Base-by-base conservation (phyloP, 1,284 basidiomycete genomes). In the Moesziomyces globuligerus region DNA sequence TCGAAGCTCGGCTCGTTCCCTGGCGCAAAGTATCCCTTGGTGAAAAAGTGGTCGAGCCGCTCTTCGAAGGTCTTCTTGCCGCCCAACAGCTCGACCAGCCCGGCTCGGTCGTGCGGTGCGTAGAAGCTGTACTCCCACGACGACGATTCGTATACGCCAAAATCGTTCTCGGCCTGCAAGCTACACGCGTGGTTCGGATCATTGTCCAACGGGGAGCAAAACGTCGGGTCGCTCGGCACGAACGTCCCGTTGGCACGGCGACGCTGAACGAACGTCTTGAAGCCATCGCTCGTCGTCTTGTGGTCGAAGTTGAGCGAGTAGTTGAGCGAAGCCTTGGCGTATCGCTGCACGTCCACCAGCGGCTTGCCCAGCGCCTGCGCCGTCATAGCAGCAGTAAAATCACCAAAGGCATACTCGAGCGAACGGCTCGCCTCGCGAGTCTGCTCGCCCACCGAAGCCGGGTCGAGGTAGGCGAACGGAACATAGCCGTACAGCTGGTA, bases 311-410 rank as follows among this genome's bases (percentile, higher is more conserved):
- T 73, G 60, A 74, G 65, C n/a, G 51, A 56, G 68, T 79, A 79
- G 55, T 68, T 73, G 45, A 72, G 60, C 23, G 68, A 66, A 2
- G 68, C 50, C 41, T 43, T 62, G 5, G 46, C 51, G 23, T 64
- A 71, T 7, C 55, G 45, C 21, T 51, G 38, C 3, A 71, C 24
- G 11, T 60, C 65, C 1, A 41, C 64, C 4, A 50, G 43, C 1
- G 65, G 34, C 39, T 76, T 62, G 34, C 55, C 57, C 17, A 74
- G 54, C 11, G 61, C 57, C 23, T 48, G 44, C 6, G 74, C 76
- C 13, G 71, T 74, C 52, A 70, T 59, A 3, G 71, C 62, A 10
- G 74, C 69, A 3, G 68, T 71, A 39, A 90, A 90, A 74, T 90
- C 83, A 48, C 83, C 81, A 61, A 78, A 83, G 1, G 78, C 66